A percentile compares a stretch with the other conserved stretches of the same genome.
These are phyloP conservation scores for Penicillium sp. DNA, from an alignment of 2,329 filamentous ascomycete genomes.

Conservation along the genomic window DNA sequence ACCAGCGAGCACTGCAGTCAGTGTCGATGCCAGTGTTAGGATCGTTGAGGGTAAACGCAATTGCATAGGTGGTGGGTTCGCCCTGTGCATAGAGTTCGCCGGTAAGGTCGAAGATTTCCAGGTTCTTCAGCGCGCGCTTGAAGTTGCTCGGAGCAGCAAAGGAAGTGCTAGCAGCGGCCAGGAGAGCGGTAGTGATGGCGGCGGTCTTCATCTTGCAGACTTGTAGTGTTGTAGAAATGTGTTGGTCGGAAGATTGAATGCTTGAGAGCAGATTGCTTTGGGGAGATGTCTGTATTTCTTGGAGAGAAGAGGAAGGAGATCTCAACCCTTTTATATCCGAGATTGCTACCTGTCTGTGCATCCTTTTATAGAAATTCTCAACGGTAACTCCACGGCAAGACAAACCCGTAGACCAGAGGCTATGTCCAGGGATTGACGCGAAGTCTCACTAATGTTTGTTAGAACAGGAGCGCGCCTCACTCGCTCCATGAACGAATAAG, in stretches of 20 bases:
- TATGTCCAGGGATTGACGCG: not conserved
- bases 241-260: not conserved
- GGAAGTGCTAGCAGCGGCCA: conserved; percentile 11
- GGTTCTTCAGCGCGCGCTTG: conserved; percentile 9
- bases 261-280: not conserved
- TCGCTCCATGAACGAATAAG: too few species aligned
- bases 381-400: not conserved
- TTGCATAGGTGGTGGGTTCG: conserved; percentile 5
- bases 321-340: not conserved
- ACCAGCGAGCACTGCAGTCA: conserved; percentile 15
- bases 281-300: not conserved
- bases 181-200: conserved; percentile 6
- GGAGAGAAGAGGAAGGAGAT: not conserved
- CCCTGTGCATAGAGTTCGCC: conserved; percentile 10
- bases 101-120: conserved; percentile 10
- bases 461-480: too few species aligned
- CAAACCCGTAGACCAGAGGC: not conserved
- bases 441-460: conserved; percentile 1
- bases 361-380: not conserved
- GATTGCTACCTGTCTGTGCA: not conserved
- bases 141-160: conserved; percentile 11
- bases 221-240: too few species aligned
- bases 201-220: conserved; percentile 17
- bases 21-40: conserved; percentile 13
- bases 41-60: conserved; percentile 14